phyloP scores from a whole-genome alignment of 495 filamentous ascomycete species.

The Mytilinidion resinicola region DNA sequence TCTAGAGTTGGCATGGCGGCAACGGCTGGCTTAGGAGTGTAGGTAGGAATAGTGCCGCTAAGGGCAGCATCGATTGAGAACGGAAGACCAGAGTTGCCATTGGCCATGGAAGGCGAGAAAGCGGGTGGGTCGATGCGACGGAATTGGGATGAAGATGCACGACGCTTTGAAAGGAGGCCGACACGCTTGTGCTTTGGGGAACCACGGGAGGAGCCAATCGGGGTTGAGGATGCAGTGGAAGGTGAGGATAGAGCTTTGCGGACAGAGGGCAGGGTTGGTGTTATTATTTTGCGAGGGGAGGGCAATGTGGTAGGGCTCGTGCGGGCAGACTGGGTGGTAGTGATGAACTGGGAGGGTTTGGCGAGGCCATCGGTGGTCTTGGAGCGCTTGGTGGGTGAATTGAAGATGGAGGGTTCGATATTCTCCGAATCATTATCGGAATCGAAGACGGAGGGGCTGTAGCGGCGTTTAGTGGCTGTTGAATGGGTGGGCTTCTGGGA shows the following conservation, averaged over 20 bases:
- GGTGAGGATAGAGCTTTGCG: constrained; percentile 38
- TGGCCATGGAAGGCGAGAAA: constrained; percentile 28
- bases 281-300: background rate
- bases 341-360: constrained; percentile 29
- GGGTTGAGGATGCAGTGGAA: constrained; percentile 30
- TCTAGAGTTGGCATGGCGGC: constrained; percentile 23
- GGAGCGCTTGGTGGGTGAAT: constrained; percentile 53
- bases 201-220: constrained; percentile 53
- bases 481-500: constrained; percentile 28
- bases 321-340: constrained; percentile 13
- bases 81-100: constrained; percentile 41
- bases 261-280: constrained; percentile 17
- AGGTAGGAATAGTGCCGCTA: constrained; percentile 57
- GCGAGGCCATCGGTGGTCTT: constrained; percentile 53
- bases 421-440: constrained; percentile 66
- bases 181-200: constrained; percentile 55
- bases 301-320: background rate
- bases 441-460: constrained; percentile 36
- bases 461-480: constrained; percentile 38
- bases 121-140: constrained; percentile 54
- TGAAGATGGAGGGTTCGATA: constrained; percentile 62
- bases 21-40: constrained; percentile 37
- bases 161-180: constrained; percentile 56
- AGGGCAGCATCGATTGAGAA: constrained; percentile 79
- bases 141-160: constrained; percentile 47